These are phyloP conservation scores for Trypanosoma conorhini DNA, from an alignment of 208 protist species.

Conservation along the genomic window DNA sequence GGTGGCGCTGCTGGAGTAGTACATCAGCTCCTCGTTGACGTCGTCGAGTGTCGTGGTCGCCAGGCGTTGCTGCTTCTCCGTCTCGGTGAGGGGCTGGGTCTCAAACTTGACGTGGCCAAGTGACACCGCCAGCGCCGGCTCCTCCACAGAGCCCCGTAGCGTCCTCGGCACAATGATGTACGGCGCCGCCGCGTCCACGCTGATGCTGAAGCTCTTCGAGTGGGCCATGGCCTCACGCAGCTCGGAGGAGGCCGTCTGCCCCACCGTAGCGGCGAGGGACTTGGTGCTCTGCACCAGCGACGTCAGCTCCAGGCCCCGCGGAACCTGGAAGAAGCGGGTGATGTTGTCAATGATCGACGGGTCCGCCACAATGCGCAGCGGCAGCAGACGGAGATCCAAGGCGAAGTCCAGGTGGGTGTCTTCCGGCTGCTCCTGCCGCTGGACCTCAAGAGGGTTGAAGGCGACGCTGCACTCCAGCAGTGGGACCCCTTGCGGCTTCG, in stretches of 20 bases:
- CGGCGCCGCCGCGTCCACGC: slow-evolving; percentile 74
- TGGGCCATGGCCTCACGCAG: slow-evolving; percentile 55
- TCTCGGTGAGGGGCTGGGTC: slow-evolving; percentile 57
- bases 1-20: slow-evolving; percentile 70
- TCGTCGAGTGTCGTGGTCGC: slow-evolving; percentile 6
- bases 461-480: slow-evolving; percentile 59
- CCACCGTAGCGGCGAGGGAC: slow-evolving; percentile 47
- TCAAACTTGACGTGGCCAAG: slow-evolving; percentile 72
- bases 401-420: slow-evolving; percentile 72
- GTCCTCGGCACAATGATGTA: slow-evolving; percentile 71
- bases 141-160: slow-evolving; percentile 34
- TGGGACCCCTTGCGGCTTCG: slow-evolving; percentile 20
- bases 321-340: slow-evolving; percentile 62
- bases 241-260: slow-evolving; percentile 64
- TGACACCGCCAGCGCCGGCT: slow-evolving; percentile 65
- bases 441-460: slow-evolving; percentile 44
- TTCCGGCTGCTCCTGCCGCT: slow-evolving; percentile 46
- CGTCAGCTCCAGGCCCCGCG: slow-evolving; percentile 59
- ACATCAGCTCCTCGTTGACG: slow-evolving; percentile 57
- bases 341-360: slow-evolving; percentile 57
- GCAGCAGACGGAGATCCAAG: slow-evolving; percentile 67
- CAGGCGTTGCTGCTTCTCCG: slow-evolving; percentile 54
- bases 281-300: slow-evolving; percentile 44
- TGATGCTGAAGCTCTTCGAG: slow-evolving; percentile 63
- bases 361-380: slow-evolving; percentile 76